phyloP scores from a whole-genome alignment of 139 green algal species.

The Chloropicon primus region DNA sequence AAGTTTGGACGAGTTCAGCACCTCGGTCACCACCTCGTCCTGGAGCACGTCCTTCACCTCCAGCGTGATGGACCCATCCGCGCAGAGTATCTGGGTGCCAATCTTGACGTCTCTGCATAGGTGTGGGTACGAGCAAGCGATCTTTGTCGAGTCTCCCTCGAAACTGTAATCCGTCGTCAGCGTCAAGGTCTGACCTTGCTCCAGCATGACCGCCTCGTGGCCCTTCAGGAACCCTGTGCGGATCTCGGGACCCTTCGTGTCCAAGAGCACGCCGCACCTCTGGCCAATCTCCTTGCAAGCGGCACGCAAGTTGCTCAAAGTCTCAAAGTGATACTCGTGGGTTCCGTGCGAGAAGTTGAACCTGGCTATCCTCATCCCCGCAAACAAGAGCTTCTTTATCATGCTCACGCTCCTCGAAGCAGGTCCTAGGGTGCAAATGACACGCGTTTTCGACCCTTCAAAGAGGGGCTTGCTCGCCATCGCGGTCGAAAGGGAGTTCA shows the following conservation, averaged over 20 bases:
- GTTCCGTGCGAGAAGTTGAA: conserved; percentile 56
- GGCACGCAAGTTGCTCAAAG: background rate
- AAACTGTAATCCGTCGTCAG: background rate
- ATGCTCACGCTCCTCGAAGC: conserved; percentile 15
- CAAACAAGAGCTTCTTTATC: conserved; percentile 29
- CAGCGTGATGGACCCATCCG: conserved; percentile 90
- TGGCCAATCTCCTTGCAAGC: background rate
- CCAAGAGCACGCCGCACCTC: conserved; percentile 3
- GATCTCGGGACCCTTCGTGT: conserved; percentile 25
- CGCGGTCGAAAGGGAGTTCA: background rate
- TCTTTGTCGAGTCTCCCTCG: background rate
- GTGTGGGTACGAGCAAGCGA: background rate
- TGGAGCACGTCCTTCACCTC: conserved; percentile 37
- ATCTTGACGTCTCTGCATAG: conserved; percentile 13
- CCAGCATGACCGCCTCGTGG: conserved; percentile 33
- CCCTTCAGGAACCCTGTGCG: conserved; percentile 36
- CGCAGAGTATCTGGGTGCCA: conserved; percentile 70
- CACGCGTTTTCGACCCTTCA: background rate
- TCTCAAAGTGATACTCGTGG: conserved; percentile 13
- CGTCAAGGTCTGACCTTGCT: conserved; percentile 27
- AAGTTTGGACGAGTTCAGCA: background rate
- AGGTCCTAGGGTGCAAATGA: conserved; percentile 46
- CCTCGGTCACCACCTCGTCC: background rate
- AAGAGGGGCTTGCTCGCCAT: background rate
- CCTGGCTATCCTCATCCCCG: conserved; percentile 44